A percentile compares a stretch with the other conserved stretches of the same genome.
Conservation (phyloP, 2,329 filamentous ascomycete species). For the Xylaria sp. region DNA sequence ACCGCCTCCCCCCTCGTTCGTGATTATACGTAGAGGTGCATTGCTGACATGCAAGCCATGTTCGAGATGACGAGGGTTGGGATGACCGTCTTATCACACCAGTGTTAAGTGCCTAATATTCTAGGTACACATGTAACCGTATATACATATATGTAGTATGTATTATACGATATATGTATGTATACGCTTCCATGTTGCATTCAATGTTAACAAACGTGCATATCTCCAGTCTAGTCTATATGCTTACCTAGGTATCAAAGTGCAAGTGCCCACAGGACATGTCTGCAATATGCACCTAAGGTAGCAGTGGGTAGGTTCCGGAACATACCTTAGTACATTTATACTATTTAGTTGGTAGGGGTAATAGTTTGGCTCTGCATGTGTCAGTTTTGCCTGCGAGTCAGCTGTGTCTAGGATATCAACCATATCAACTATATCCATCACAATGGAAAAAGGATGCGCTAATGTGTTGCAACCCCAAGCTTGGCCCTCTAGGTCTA, state of each 20-base stretch:
- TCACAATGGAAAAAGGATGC: slow-evolving; percentile 30
- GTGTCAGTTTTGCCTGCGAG: slow-evolving; percentile 23
- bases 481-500: slow-evolving; percentile 5
- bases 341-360: slow-evolving; percentile 1
- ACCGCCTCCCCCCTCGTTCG: slow-evolving; percentile 30
- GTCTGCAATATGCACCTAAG: too few species aligned
- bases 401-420: slow-evolving; percentile 21
- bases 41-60: slow-evolving; percentile 40
- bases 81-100: slow-evolving; percentile 23
- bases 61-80: slow-evolving; percentile 28
- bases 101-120: background rate
- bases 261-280: too few species aligned
- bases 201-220: too few species aligned
- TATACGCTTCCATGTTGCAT: too few species aligned
- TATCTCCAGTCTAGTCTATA: too few species aligned
- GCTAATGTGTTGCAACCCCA: slow-evolving; percentile 38
- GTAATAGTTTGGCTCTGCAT: slow-evolving; percentile 10
- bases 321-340: background rate
- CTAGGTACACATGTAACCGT: background rate
- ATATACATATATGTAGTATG: too few species aligned
- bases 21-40: slow-evolving; percentile 27
- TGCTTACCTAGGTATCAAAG: too few species aligned
- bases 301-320: too few species aligned
- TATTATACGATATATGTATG: background rate
- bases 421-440: slow-evolving; percentile 15